A percentile compares a stretch with the other conserved stretches of the same genome.
Conservation (phyloP, 345 rosid genomes). For the Eucalyptus pumila region DNA sequence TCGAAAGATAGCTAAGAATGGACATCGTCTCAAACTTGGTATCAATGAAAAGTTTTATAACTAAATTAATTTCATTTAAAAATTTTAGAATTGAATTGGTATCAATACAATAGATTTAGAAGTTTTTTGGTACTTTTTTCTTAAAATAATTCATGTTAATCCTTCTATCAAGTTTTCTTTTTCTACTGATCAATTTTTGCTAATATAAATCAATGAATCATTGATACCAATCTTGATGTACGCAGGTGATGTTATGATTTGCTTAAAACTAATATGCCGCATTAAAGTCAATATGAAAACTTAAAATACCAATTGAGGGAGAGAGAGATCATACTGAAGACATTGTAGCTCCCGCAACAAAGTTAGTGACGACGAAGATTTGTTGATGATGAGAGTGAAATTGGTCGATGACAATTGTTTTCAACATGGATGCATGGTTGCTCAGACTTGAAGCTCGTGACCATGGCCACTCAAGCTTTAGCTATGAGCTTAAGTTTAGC, state of each 20-base stretch:
- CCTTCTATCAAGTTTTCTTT: too few species aligned
- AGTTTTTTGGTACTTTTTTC: too few species aligned
- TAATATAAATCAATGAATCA: too few species aligned
- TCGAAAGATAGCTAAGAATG: fast-evolving
- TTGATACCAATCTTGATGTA: too few species aligned
- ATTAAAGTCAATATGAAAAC: background rate
- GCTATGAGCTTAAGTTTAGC: background rate
- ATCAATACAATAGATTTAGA: fast-evolving
- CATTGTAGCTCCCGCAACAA: fast-evolving
- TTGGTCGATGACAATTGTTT: background rate
- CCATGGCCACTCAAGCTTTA: background rate
- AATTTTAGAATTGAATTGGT: fast-evolving
- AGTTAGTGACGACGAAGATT: background rate
- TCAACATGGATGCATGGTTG: background rate
- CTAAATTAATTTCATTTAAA: too few species aligned
- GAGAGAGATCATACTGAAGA: background rate
- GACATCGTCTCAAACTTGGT: too few species aligned
- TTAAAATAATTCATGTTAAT: too few species aligned
- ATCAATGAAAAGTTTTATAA: too few species aligned
- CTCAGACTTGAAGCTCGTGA: background rate
- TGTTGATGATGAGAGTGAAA: background rate
- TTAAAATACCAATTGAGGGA: background rate
- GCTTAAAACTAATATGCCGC: too few species aligned
- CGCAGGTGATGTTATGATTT: too few species aligned
- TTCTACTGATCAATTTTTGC: too few species aligned